These are phyloP conservation scores for Spergularia azorica DNA, from an alignment of 179 eudicot genomes.

Conservation along the genomic window DNA sequence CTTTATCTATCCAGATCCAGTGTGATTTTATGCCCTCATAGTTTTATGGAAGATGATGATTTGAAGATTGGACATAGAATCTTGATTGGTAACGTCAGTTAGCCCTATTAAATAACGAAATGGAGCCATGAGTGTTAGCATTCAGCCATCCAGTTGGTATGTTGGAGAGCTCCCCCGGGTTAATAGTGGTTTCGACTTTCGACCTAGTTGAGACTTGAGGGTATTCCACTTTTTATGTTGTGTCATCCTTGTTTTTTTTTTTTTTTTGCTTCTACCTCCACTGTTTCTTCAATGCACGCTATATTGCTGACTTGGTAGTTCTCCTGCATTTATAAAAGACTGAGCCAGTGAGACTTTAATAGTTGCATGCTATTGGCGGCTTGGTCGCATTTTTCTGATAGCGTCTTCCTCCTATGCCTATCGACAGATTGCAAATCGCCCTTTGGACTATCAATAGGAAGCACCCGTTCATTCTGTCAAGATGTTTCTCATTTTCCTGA, in stretches of 20 bases:
- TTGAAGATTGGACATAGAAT: background rate
- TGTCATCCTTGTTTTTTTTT: background rate
- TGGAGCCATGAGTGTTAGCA: background rate
- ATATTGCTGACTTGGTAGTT: background rate
- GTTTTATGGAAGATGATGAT: background rate
- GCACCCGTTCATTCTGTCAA: constrained; percentile 56
- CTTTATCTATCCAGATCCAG: too few relatives aligned
- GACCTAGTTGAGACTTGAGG: too few relatives aligned
- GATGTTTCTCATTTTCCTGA: constrained; percentile 62
- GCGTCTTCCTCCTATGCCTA: background rate
- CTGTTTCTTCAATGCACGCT: background rate
- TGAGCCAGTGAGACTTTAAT: background rate
- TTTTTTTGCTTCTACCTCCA: background rate
- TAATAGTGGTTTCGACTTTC: background rate
- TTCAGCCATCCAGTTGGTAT: background rate
- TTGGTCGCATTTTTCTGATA: background rate
- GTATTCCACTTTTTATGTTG: too few relatives aligned
- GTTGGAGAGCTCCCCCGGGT: too few relatives aligned
- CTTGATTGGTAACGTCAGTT: background rate
- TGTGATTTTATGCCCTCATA: background rate
- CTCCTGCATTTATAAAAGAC: background rate
- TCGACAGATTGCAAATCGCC: constrained; percentile 49
- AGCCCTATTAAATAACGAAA: background rate
- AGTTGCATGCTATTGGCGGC: background rate
- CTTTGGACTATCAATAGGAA: constrained; percentile 47